Evolutionary conservation across 2,329 filamentous ascomycete genomes (phyloP), one percentile per base, ranked within the genome.

Genomic region (Zymoseptoria tritici): DNA sequence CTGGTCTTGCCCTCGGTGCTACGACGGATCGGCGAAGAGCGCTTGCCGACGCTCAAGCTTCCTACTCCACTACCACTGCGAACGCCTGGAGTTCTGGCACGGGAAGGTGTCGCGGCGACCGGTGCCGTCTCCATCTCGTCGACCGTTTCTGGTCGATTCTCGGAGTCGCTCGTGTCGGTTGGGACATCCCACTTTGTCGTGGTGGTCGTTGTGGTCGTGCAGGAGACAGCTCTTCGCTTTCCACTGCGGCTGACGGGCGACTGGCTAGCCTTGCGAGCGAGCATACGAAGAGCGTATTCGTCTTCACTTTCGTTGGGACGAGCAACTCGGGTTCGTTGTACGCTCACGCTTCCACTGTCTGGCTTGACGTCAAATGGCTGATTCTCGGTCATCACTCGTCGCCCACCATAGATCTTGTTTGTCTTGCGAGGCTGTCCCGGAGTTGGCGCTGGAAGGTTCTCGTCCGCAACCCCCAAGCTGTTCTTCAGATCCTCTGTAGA

Each of bases 341-440:
- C 81, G 50, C 81, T 79, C 55, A 85, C 77, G 59, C 84, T 74
- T 71, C 90, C 87, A 0, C 83, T 82, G 60, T 86, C 81, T 19
- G 77, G 75, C 57, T 70, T 83, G 63, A 76, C 75, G 73, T 70
- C 81, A 77, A 66, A 82, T 2, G 78, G 72, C 31, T 78, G 76
- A 57, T 79, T 80, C 70, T 75, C 66, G 54, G 72, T 70, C 68
- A 72, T 69, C 67, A 73, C 60, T 49, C 70, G 85, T 77, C 74
- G 92, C 89, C 9, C 88, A 84, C 82, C 83, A 68, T 92, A 90
- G 61, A 85, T 83, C 59, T 90, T 86, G 65, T 86, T 87, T 16
- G 88, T 89, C 80, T 99, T 97, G 63, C 94, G 86, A 26, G 94
- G 94, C 74, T 99, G 94, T 2, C 94, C 94, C 0, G 94, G 94